These are phyloP conservation scores for Sarocladium brachiariae DNA, from an alignment of 2,329 filamentous ascomycete genomes.

Conservation along the genomic window DNA sequence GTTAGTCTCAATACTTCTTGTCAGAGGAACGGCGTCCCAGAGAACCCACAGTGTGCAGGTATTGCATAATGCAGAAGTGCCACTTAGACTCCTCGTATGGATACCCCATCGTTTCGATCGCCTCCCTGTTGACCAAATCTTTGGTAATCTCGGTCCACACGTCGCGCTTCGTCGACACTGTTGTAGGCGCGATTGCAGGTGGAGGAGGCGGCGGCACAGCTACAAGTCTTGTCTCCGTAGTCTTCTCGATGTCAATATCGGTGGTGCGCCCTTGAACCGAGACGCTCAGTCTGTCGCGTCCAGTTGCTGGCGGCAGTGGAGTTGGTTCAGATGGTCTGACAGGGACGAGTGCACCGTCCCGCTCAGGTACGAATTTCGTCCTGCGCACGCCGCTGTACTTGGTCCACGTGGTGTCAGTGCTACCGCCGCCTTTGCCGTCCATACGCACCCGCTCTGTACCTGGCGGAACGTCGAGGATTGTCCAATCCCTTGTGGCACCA, in stretches of 20 bases:
- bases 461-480: constrained; percentile 76
- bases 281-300: constrained; percentile 35
- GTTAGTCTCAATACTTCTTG: constrained; percentile 24
- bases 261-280: constrained; percentile 41
- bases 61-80: constrained; percentile 91
- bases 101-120: constrained; percentile 78
- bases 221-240: constrained; percentile 43
- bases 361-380: constrained; percentile 66
- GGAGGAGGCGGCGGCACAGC: constrained; percentile 26
- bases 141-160: constrained; percentile 98
- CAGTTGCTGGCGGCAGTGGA: constrained; percentile 22
- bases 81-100: constrained; percentile 83
- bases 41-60: constrained; percentile 74
- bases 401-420: constrained; percentile 71
- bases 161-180: constrained; percentile 33
- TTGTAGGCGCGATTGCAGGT: constrained; percentile 32
- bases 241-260: constrained; percentile 50
- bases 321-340: constrained; percentile 12
- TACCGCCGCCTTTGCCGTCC: constrained; percentile 70
- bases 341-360: constrained; percentile 36
- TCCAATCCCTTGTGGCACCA: constrained; percentile 70
- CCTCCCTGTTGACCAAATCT: constrained; percentile 79
- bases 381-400: constrained; percentile 71
- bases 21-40: background rate
- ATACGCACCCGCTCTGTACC: constrained; percentile 76